phyloP scores from a whole-genome alignment of 2,329 filamentous ascomycete genomes.

The Gaeumannomyces sp. region DNA sequence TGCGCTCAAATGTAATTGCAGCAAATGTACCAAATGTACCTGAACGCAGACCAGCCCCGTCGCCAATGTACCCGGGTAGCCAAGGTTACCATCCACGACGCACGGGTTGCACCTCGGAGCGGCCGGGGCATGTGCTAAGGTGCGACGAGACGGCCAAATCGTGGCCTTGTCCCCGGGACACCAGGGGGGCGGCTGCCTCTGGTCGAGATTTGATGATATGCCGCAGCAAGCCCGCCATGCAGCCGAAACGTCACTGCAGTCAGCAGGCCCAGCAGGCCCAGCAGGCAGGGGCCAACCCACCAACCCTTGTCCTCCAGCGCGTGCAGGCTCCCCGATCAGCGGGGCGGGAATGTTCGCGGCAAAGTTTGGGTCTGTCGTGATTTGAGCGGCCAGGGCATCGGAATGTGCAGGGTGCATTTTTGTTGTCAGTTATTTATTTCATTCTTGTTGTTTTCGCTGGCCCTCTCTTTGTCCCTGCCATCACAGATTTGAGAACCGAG shows the following conservation, averaged over 20 bases:
- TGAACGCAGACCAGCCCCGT: no score
- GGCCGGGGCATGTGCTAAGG: background rate
- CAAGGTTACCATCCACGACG: background rate
- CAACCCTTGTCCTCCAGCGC: background rate
- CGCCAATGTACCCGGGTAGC: background rate
- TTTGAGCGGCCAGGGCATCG: background rate
- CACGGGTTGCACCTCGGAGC: background rate
- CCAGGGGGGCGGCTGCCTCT: background rate
- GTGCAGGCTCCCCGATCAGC: background rate
- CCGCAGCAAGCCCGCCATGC: background rate
- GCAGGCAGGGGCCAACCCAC: background rate
- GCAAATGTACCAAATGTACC: no score
- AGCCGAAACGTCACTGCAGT: background rate
- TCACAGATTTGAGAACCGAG: background rate
- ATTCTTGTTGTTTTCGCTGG: no score
- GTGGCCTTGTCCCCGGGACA: background rate
- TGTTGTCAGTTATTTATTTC: no score
- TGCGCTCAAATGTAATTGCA: no score
- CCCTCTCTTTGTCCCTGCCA: no score
- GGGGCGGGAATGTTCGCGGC: no score
- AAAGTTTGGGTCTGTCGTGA: no score
- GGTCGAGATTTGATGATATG: background rate
- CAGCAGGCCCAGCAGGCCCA: background rate
- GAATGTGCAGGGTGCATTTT: background rate
- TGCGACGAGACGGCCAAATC: background rate